Evolutionary conservation across 1,284 basidiomycete species (phyloP).

Genomic region (Vanrija sp.): DNA sequence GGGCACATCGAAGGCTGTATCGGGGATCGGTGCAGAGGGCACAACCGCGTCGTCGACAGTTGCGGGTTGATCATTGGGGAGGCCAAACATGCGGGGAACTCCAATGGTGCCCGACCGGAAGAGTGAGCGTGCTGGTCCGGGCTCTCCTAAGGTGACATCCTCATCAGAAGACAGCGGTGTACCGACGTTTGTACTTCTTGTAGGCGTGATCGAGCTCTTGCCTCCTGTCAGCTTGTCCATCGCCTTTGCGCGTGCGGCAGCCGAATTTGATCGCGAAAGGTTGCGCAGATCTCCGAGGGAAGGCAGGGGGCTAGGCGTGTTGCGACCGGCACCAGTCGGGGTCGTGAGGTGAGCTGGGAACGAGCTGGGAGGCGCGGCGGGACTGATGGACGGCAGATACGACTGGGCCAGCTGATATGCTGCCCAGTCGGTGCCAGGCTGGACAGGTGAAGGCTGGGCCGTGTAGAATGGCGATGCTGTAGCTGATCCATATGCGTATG

Average conservation of each 20-base stretch:
- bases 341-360: slow-evolving; percentile 12
- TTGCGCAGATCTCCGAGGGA: slow-evolving; percentile 41
- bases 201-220: slow-evolving; percentile 11
- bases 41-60: slow-evolving; percentile 1
- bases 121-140: slow-evolving; percentile 16
- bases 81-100: slow-evolving; percentile 26
- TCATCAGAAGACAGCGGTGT: slow-evolving; percentile 17
- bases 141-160: slow-evolving; percentile 16
- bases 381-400: slow-evolving; percentile 38
- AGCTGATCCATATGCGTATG: slow-evolving; percentile 15
- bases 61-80: background rate
- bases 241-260: slow-evolving; percentile 43
- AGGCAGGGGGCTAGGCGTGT: slow-evolving; percentile 44
- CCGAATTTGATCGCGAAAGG: slow-evolving; percentile 47
- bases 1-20: slow-evolving; percentile 17
- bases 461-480: slow-evolving; percentile 16
- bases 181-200: slow-evolving; percentile 4
- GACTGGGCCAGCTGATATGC: slow-evolving; percentile 40
- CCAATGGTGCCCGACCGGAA: slow-evolving; percentile 38
- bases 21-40: slow-evolving; percentile 10
- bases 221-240: slow-evolving; percentile 49
- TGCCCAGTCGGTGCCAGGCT: slow-evolving; percentile 32
- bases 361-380: slow-evolving; percentile 18
- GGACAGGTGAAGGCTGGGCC: slow-evolving; percentile 18
- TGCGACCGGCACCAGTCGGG: slow-evolving; percentile 18